Base-by-base conservation (phyloP, 768 basidiomycete species). In the Rhizopogon vinicolor region DNA sequence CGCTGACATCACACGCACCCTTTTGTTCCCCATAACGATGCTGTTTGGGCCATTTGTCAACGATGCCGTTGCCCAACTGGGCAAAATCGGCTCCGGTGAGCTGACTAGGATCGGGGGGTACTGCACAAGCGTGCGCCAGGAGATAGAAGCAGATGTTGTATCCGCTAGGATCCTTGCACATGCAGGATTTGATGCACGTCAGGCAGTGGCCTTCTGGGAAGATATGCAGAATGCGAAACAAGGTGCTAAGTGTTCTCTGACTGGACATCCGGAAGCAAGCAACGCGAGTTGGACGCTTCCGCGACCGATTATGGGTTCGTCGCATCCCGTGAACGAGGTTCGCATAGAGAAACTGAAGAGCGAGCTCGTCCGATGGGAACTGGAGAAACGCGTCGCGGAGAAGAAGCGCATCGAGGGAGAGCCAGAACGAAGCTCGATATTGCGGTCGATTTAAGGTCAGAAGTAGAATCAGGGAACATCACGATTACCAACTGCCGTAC, bases 41-140 rank as follows among this genome's bases (percentile, higher is more conserved):
- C 64, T 94, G 8, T 85, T 98, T 54, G 95, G 96, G 0, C 96
- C 96, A 1, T 97, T 98, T 67, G 84, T 98, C 56, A 95, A 96
- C 65, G 96, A 99, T 62, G 94, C 92, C 3, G 80, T 98, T 25
- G 91, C 87, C 0, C 84, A 89, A 51, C 62, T 93, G 52, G 87
- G 91, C 25, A 86, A 86, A 65, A 79, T 89, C 1, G 87, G 90
- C 2, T 84, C 86, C 10, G 84, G 85, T 2, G 87, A 95, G 64
- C 75, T 95, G 40, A 75, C 78, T 48, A 87, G 85, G 67, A 71
- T 87, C 3, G 83, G 84, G 25, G 85, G 88, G 61, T 78, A 82
- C 51, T 95, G 93, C 65, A 91, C 87, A 44, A 91, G 83, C 56
- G 75, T 85, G 55, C 82, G 80, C 44, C 90, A 98, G 67, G 96